Conservation (phyloP, 2,329 filamentous ascomycete genomes). For the Penicillium sp. region DNA sequence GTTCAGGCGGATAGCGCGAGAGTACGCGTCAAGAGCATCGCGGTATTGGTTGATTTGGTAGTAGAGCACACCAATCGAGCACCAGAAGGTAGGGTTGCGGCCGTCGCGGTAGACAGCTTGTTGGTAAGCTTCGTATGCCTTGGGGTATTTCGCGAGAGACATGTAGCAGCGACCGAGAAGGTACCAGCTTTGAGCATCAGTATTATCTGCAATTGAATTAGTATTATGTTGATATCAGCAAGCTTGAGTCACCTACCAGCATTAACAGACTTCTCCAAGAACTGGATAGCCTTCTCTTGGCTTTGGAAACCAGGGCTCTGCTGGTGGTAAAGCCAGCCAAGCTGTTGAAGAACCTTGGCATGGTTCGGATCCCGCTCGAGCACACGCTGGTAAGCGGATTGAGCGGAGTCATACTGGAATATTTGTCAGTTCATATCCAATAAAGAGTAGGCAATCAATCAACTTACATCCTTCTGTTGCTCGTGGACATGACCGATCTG, state of each 20-base stretch:
- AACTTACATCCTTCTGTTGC: slow-evolving; percentile 93
- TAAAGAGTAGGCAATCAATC: neutral
- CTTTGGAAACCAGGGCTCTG: slow-evolving; percentile 88
- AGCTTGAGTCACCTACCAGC: slow-evolving; percentile 63
- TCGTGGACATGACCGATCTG: slow-evolving; percentile 99
- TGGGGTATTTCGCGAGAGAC: slow-evolving; percentile 98
- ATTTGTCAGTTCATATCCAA: slow-evolving; percentile 30
- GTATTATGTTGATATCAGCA: neutral
- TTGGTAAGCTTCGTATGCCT: slow-evolving; percentile 97
- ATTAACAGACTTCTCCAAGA: slow-evolving; percentile 92
- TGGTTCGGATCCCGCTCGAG: slow-evolving; percentile 94
- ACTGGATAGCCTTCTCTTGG: slow-evolving; percentile 95
- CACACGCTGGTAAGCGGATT: slow-evolving; percentile 87
- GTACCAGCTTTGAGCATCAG: slow-evolving; percentile 98
- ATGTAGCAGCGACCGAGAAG: slow-evolving; percentile 97
- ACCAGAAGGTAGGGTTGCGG: slow-evolving; percentile 98
- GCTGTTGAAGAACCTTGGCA: slow-evolving; percentile 95
- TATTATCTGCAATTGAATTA: slow-evolving; percentile 65
- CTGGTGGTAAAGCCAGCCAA: slow-evolving; percentile 97
- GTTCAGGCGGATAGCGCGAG: slow-evolving; percentile 91
- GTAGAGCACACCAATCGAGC: slow-evolving; percentile 96
- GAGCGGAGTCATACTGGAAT: slow-evolving; percentile 85
- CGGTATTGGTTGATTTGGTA: slow-evolving; percentile 99
- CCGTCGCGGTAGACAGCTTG: slow-evolving; percentile 98
- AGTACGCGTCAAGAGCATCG: slow-evolving; percentile 96